Base-by-base conservation (phyloP, 805 yeast genomes). In the Wickerhamiella bombiphila region DNA sequence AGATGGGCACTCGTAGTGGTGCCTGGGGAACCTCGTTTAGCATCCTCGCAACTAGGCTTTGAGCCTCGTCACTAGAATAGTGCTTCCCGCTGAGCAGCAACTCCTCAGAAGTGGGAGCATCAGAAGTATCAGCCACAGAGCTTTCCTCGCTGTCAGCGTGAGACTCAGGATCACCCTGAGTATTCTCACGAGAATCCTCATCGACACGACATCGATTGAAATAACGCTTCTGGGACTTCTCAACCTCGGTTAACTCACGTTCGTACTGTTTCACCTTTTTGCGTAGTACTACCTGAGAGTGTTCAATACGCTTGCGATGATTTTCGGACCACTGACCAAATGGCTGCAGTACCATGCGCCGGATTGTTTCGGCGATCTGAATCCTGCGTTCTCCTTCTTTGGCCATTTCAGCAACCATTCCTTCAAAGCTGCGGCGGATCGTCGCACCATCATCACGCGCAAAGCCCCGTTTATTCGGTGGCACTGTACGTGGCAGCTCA, bases 181-280 rank as follows among this genome's bases (percentile, higher is more conserved):
- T 19, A 24, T 36, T 24, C 18, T 21, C 24, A 3, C 30, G 8
- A 18, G 40, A 42, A 39, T 77, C 81, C 54, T 81, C 93, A 37
- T 79, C 63, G 42, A 72, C 60, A 36, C 93, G 63, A 55, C 91
- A 80, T 52, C 76, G 78, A 57, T 75, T 79, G 64, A 78, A 80
- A 55, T 82, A 82, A 40, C 68, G 69, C 55, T 70, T 74, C 54
- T 74, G 82, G 32, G 64, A 50, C 44, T 69, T 63, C 45, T 66
- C 65, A 32, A 72, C 79, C 37, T 76, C 72, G 25, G 57, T 55
- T 11, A 55, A 53, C 44, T 64, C 66, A 37, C 58, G 63, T 34
- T 70, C 70, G 54, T 71, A 79, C 34, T 58, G 62, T 46, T 67
- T 68, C 32, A 71, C 64, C 45, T 71, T 73, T 16, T 60, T 64